phyloP scores from a whole-genome alignment of 495 filamentous ascomycete species.

The Glonium stellatum region DNA sequence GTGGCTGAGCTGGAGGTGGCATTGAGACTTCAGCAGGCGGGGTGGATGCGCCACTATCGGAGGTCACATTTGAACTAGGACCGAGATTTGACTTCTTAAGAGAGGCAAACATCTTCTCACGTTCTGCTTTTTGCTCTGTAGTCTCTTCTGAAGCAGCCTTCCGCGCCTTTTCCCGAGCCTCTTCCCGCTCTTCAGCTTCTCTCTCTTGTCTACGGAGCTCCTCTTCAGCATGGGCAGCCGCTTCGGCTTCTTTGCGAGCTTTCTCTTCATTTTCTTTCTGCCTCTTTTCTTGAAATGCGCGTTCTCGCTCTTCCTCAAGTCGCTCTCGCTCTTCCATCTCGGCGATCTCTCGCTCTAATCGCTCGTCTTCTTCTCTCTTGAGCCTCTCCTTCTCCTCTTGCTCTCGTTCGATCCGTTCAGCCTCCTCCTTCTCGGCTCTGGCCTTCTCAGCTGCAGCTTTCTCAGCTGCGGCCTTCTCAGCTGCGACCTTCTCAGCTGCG shows the following conservation, averaged over 20 bases:
- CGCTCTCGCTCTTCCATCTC: slow-evolving; percentile 37
- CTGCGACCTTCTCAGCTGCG: slow-evolving; percentile 36
- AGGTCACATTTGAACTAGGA: slow-evolving; percentile 39
- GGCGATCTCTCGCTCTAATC: slow-evolving; percentile 14
- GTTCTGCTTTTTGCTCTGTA: slow-evolving; percentile 33
- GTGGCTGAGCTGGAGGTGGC: slow-evolving; percentile 33
- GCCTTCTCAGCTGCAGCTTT: slow-evolving; percentile 20
- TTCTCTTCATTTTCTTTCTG: slow-evolving; percentile 32
- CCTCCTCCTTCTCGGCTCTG: slow-evolving; percentile 26
- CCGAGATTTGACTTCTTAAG: slow-evolving; percentile 53
- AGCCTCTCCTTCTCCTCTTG: slow-evolving; percentile 24
- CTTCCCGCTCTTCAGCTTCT: slow-evolving; percentile 39
- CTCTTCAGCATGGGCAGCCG: slow-evolving; percentile 31
- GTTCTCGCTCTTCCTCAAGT: slow-evolving; percentile 37
- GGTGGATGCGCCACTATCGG: slow-evolving; percentile 50
- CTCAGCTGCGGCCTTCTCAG: slow-evolving; percentile 37
- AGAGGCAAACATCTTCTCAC: slow-evolving; percentile 43
- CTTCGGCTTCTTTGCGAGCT: slow-evolving; percentile 28
- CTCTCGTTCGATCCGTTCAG: slow-evolving; percentile 27
- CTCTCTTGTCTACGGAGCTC: slow-evolving; percentile 35
- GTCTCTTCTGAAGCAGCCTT: slow-evolving; percentile 14
- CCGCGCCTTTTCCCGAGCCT: slow-evolving; percentile 24
- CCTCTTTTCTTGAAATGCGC: slow-evolving; percentile 34
- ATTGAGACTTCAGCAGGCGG: slow-evolving; percentile 32
- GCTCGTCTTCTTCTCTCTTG: slow-evolving; percentile 19